A percentile compares a stretch with the other conserved stretches of the same genome.
Conservation (phyloP, 2,329 filamentous ascomycete species). For the Botryotinia narcissicola region DNA sequence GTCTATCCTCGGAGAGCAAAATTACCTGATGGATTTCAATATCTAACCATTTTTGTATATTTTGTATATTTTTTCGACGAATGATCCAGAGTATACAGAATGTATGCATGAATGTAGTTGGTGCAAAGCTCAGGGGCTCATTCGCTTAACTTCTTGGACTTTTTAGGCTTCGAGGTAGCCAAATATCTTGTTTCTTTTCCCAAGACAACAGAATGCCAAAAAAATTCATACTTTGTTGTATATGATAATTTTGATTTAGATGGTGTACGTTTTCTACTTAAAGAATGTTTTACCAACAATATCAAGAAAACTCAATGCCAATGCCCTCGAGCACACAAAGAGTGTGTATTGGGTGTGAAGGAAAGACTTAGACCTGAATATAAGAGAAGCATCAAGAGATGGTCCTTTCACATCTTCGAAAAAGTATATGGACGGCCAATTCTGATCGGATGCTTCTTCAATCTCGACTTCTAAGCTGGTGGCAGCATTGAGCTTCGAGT, state of each 20-base stretch:
- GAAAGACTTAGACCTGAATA: background rate
- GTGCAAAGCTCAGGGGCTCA: background rate
- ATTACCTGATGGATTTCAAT: accelerated
- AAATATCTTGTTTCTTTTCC: background rate
- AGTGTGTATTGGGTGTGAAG: background rate
- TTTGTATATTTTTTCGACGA: background rate
- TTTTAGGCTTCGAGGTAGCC: background rate
- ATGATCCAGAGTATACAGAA: background rate
- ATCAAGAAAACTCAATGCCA: background rate
- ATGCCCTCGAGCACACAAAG: background rate
- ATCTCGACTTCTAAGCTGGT: background rate
- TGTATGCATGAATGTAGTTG: background rate
- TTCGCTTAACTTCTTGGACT: background rate
- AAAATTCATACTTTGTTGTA: background rate
- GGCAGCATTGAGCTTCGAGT: background rate
- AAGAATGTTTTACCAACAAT: background rate
- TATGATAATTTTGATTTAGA: background rate
- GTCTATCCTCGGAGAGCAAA: background rate
- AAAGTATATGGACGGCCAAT: background rate
- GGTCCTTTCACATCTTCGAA: accelerated
- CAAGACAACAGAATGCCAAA: background rate
- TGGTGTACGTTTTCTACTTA: background rate
- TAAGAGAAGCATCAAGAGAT: accelerated
- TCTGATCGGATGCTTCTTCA: background rate
- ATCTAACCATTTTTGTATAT: background rate